A percentile compares a stretch with the other conserved stretches of the same genome.
Conservation (phyloP, 169 alveolate genomes). For the Cryptosporidium meleagridis region DNA sequence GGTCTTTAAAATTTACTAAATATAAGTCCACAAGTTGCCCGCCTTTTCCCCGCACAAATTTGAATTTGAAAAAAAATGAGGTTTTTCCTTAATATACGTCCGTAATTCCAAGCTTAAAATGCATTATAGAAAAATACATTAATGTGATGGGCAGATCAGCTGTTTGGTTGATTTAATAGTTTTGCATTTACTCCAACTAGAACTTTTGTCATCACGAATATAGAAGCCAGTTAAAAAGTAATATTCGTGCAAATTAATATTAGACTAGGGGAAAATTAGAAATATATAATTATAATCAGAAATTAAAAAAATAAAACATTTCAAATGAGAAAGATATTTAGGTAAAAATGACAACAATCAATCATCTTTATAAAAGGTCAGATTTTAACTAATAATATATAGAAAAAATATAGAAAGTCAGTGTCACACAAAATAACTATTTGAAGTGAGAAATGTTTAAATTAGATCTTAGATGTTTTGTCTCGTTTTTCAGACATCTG, state of each 20-base stretch:
- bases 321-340: too few species aligned
- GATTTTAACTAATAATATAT: too few species aligned
- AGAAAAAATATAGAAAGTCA: background rate
- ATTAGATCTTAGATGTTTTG: background rate
- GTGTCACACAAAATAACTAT: background rate
- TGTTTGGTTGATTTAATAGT: background rate
- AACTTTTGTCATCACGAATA: too few species aligned
- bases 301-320: background rate
- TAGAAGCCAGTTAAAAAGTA: background rate
- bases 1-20: constrained; percentile 2
- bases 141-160: too few species aligned
- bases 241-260: too few species aligned
- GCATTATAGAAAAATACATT: background rate
- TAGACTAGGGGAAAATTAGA: too few species aligned
- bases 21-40: constrained; percentile 62
- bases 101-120: background rate
- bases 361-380: too few species aligned
- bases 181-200: background rate
- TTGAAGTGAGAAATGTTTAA: background rate
- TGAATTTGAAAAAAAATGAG: constrained; percentile 18
- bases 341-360: background rate
- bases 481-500: constrained; percentile 10
- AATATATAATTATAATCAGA: too few species aligned
- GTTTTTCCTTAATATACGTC: background rate
- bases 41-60: constrained; percentile 32